Evolutionary conservation across 202 grass and related monocot species (phyloP), one percentile per base, ranked within the genome.

Genomic region (Cymbopogon flexuosus): DNA sequence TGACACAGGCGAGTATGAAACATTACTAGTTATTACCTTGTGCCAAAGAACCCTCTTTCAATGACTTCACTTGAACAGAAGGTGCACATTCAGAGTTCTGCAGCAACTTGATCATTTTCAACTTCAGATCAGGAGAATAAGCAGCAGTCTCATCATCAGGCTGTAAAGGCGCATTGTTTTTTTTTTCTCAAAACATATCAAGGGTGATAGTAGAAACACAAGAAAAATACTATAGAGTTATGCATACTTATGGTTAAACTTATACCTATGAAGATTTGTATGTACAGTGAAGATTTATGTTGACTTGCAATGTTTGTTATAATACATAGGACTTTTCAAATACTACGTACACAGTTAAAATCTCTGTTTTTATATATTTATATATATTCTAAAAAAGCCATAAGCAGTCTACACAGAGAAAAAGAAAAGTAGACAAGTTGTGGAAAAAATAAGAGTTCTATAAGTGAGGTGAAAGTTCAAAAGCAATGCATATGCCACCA

Each of bases 61-160:
- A 46, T 84, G 79, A 71, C 30, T 74, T 82, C 60, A 71, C 74
- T 85, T 84, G 76, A 81, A 83, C 60, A 89, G 88, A 62, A 72
- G 90, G 70, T 43, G 84, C 35, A 74, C 37, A 75, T 45, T 33
- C 23, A 62, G 83, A 87, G 72, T 84, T 96, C 46, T 91, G 92
- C 77, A 91, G 80, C 87, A 86, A 90, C 76, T 90, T 93, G 62
- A 91, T 89, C 66, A 91, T 93, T 93, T 91, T 93, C 83, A 96
- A 79, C 79, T 91, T 99, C 62, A 96, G 62, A 41, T 83, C 89
- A 81, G 90, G 88, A 37, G 90, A 91, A 87, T 91, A 91, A 30
- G 87, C 86, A 10, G 89, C 85, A 40, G 93, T 93, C 84, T 96
- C 92, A 77, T 96, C 92, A 77, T 96, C 92, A 77, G 92, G 88